Percentiles rank a stretch among this genome's conserved stretches.
Evolutionary conservation across 2,329 filamentous ascomycete genomes (phyloP).

Genomic region (Tetracladium maxilliforme): DNA sequence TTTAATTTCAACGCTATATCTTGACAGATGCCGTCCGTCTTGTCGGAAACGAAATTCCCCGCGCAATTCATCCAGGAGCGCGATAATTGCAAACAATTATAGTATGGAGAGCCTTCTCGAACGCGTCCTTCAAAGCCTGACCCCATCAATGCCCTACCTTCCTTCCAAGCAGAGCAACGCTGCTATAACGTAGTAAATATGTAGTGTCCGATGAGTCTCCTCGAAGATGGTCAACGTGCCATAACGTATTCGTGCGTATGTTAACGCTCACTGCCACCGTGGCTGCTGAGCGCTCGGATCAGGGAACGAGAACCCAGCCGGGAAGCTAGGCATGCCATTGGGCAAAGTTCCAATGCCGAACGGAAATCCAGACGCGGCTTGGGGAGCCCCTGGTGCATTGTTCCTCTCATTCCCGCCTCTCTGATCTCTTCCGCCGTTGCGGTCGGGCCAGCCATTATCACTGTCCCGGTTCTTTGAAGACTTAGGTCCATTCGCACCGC

Average conservation of each 20-base stretch:
- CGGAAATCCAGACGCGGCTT: constrained; percentile 20
- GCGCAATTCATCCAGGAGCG: no score
- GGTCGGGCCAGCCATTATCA: constrained; percentile 10
- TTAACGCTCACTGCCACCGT: constrained; percentile 6
- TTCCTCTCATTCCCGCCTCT: constrained; percentile 2
- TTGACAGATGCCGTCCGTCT: no score
- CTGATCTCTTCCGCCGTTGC: constrained; percentile 4
- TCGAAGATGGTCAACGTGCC: constrained; percentile 8
- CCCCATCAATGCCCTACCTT: no score
- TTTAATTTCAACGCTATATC: no score
- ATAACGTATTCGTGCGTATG: constrained; percentile 5
- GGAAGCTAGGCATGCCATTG: constrained; percentile 34
- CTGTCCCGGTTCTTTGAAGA: constrained; percentile 22
- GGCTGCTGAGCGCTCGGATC: constrained; percentile 10
- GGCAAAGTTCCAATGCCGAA: constrained; percentile 26
- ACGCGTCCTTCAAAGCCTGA: no score
- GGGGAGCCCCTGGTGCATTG: constrained; percentile 8
- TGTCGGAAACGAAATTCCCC: no score
- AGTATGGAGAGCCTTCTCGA: no score
- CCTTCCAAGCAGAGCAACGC: no score
- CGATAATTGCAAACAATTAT: no score
- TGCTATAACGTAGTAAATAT: no score
- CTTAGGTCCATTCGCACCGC: constrained; percentile 48
- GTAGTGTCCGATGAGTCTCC: no score
- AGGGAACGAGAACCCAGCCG: constrained; percentile 27